Conservation (phyloP, 768 basidiomycete genomes). For the Psilocybe subaeruginosa region DNA sequence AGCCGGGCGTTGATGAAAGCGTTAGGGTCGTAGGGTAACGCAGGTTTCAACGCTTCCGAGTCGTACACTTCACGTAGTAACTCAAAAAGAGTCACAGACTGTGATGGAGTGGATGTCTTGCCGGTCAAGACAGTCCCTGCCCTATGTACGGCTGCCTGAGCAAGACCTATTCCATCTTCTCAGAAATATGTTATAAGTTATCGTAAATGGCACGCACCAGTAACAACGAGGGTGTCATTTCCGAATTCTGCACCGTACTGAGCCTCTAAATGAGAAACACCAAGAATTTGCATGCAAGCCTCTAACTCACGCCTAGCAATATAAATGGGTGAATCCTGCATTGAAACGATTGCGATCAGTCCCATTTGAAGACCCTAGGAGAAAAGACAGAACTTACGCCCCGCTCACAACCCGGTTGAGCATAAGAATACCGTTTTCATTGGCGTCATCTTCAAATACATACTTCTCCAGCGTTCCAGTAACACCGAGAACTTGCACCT, state of each 20-base stretch:
- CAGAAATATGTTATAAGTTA: background rate
- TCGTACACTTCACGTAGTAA: conserved; percentile 55
- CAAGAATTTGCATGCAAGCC: background rate
- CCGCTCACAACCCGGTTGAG: conserved; percentile 36
- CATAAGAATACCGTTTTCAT: conserved; percentile 36
- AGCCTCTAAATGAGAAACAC: background rate
- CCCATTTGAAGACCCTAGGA: background rate
- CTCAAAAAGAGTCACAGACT: conserved; percentile 47
- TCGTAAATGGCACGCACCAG: conserved; percentile 35
- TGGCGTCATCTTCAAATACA: conserved; percentile 42
- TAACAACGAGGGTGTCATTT: conserved; percentile 49
- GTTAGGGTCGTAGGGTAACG: conserved; percentile 54
- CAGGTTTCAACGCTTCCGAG: conserved; percentile 49
- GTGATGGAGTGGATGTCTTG: conserved; percentile 16
- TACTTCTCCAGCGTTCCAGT: conserved; percentile 48
- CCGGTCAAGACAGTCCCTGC: conserved; percentile 36
- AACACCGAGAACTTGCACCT: conserved; percentile 39
- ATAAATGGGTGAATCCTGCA: conserved; percentile 58
- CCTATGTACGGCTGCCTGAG: conserved; percentile 49
- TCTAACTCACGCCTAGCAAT: conserved; percentile 51
- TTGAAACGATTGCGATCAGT: background rate
- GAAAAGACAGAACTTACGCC: conserved; percentile 28
- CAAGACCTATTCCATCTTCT: conserved; percentile 39
- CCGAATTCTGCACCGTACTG: conserved; percentile 60
- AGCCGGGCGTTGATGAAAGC: conserved; percentile 39